These are phyloP conservation scores for Solanum rostratum DNA, from an alignment of 257 asterid species.

Conservation along the genomic window DNA sequence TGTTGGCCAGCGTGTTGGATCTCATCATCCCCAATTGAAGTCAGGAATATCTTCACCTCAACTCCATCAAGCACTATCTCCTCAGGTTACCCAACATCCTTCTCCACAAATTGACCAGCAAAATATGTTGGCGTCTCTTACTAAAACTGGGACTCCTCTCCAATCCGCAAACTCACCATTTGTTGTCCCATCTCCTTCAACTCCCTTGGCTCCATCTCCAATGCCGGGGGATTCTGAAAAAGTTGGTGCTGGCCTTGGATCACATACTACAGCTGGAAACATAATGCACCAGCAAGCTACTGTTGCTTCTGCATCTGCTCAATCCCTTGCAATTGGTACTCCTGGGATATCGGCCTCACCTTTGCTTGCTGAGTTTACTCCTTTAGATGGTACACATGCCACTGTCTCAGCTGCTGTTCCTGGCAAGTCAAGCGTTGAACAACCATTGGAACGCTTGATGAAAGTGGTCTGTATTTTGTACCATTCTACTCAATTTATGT, in stretches of 20 bases:
- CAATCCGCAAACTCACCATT: conserved; percentile 82
- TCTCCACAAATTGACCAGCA: conserved; percentile 90
- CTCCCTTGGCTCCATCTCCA: conserved; percentile 90
- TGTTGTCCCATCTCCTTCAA: conserved; percentile 77
- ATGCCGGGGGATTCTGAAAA: conserved; percentile 86
- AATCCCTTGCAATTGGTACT: conserved; percentile 87
- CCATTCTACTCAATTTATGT: conserved; percentile 1
- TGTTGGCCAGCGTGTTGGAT: conserved; percentile 55
- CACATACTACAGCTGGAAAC: conserved; percentile 57
- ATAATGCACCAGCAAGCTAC: conserved; percentile 37
- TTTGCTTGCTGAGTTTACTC: conserved; percentile 75
- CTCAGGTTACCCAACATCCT: conserved; percentile 68
- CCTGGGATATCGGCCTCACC: conserved; percentile 99
- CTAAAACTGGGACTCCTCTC: conserved; percentile 76
- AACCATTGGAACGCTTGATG: conserved; percentile 74
- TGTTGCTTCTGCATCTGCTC: conserved; percentile 53
- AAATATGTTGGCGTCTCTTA: conserved; percentile 41
- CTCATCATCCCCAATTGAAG: conserved; percentile 61
- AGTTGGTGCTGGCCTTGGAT: conserved; percentile 42
- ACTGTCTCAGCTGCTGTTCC: conserved; percentile 48
- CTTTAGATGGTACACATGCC: conserved; percentile 73
- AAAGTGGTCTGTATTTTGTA: conserved; percentile 42
- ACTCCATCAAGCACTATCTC: conserved; percentile 66
- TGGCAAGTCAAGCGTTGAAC: conserved; percentile 54
- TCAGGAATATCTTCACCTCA: conserved; percentile 73